phyloP scores from a whole-genome alignment of 768 basidiomycete genomes.

The Agaricus sinodeliciosus region DNA sequence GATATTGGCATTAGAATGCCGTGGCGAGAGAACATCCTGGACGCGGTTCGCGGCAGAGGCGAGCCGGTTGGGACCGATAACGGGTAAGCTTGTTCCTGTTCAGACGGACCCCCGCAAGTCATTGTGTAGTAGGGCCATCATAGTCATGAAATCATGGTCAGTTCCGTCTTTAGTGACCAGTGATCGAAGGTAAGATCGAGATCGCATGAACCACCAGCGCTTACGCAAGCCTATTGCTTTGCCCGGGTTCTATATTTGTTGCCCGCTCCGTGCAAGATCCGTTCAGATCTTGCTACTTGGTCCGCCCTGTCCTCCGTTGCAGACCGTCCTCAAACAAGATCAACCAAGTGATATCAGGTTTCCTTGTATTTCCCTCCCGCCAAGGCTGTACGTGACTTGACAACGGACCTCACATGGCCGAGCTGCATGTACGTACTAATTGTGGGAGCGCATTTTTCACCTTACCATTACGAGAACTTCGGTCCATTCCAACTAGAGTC shows the following conservation, averaged over 20 bases:
- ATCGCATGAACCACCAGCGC: conserved; percentile 1
- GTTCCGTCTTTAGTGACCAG: conserved; percentile 9
- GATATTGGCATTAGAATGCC: conserved; percentile 3
- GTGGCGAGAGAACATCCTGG: conserved; percentile 1
- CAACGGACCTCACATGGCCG: conserved; percentile 8
- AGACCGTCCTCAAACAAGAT: conserved; percentile 7
- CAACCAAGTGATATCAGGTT: neutral
- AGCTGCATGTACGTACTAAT: conserved; percentile 7
- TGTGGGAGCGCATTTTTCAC: neutral
- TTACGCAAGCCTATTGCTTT: neutral
- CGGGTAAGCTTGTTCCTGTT: conserved; percentile 7
- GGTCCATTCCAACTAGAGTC: conserved; percentile 3
- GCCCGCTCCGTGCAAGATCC: neutral
- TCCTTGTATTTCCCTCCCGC: neutral
- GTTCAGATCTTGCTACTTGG: conserved; percentile 10
- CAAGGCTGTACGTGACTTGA: conserved; percentile 11
- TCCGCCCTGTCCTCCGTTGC: neutral
- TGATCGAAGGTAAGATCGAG: conserved; percentile 9
- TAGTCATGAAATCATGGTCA: conserved; percentile 6
- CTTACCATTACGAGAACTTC: neutral
- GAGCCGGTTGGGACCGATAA: conserved; percentile 8
- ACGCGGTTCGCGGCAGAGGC: conserved; percentile 6
- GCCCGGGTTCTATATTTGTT: neutral
- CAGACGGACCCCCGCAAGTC: conserved; percentile 4
- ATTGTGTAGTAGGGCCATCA: conserved; percentile 8